Evolutionary conservation across 192 early-diverging fungal species (phyloP).

Genomic region (Entomortierella lignicola): DNA sequence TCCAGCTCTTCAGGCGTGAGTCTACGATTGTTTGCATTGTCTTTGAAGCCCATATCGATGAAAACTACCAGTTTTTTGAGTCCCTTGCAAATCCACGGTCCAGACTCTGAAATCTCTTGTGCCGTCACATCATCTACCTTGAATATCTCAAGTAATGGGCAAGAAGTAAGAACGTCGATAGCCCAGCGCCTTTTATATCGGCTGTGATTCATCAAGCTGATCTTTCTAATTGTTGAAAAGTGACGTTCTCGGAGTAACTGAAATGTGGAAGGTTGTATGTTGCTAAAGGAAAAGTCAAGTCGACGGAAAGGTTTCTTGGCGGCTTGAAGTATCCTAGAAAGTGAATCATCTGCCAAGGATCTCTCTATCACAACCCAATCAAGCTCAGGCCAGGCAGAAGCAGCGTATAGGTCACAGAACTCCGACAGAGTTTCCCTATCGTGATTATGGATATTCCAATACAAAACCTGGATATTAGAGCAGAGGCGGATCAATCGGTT

Average conservation of each 20-base stretch:
- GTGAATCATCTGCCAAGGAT: neutral
- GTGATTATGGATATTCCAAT: neutral
- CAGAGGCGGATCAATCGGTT: neutral
- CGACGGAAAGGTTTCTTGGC: constrained; percentile 1
- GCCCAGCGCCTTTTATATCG: too few relatives aligned
- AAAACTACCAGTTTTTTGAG: neutral
- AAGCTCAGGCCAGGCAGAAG: constrained; percentile 11
- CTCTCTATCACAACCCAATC: neutral
- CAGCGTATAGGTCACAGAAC: neutral
- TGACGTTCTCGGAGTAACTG: neutral
- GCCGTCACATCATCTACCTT: neutral
- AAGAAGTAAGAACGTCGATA: neutral
- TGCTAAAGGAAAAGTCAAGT: neutral
- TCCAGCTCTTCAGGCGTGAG: neutral
- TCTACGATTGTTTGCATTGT: neutral
- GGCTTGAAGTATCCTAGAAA: neutral
- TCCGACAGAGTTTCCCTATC: neutral
- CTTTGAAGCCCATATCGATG: constrained; percentile 16
- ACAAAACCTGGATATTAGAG: neutral
- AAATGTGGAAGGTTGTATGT: neutral
- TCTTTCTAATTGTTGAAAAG: constrained; percentile 10
- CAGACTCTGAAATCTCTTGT: neutral
- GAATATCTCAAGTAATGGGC: neutral
- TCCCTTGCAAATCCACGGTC: constrained; percentile 15
- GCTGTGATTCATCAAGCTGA: neutral